Evolutionary conservation across 1,284 basidiomycete genomes (phyloP), one percentile per base, ranked within the genome.

Genomic region (Cutaneotrichosporon mucoides): DNA sequence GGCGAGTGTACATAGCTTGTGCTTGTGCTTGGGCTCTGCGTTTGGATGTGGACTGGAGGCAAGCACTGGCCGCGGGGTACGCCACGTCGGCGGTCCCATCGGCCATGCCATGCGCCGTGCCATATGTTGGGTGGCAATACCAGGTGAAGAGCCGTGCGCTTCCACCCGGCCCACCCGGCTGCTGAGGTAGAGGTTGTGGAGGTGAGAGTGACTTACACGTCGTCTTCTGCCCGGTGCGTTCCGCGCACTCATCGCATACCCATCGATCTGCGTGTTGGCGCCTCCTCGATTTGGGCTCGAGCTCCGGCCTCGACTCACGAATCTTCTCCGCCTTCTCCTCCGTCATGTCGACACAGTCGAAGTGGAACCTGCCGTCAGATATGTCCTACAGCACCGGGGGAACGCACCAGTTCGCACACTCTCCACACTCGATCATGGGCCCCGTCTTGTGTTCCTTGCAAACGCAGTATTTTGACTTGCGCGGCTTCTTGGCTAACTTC

Each of bases 341-440:
- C 5, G 52, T 57, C 37, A 76, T 43, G 10, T 62, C 55, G 35
- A 76, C 55, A 43, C 75, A 76, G 11, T 47, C 58, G 45, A 75
- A 76, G 63, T 76, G 75, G 57, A 72, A 75, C 75, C 74, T 76
- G 55, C 36, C 3, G 40, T 47, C 37, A 46, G 24, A 12, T 24
- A 2, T 24, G 24, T 24, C 2, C 24, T 24, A 2, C 24, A 6
- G 13, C 6, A 15, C 16, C 37, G 11, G 4, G 10, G 12, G 24
- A 9, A 69, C 74, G 57, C 51, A 75, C 75, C 75, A 76, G 53
- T 76, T 68, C 33, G 67, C 65, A 57, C 75, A 76, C 40, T 66
- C 62, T 12, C 62, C 72, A 57, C 75, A 76, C 64, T 76, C 68
- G 16, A 76, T 75, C 75, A 76, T 76, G 3, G 71, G 65, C 13